phyloP scores from a whole-genome alignment of 768 basidiomycete species.

The Collybia sordida region DNA sequence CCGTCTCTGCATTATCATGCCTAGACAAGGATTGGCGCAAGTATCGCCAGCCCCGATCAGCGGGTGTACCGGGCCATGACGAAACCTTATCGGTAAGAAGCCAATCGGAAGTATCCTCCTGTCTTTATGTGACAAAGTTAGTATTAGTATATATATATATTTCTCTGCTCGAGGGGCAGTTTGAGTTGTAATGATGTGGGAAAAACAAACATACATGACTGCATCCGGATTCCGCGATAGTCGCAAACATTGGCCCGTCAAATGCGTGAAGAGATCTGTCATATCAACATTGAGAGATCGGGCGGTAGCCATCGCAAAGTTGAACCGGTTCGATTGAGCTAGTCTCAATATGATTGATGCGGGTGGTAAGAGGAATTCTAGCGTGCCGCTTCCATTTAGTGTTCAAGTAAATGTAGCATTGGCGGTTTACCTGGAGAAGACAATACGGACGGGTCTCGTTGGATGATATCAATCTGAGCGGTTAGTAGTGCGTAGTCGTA shows the following conservation, averaged over 20 bases:
- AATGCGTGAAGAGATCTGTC: conserved; percentile 76
- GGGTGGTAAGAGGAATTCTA: conserved; percentile 56
- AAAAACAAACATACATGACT: conserved; percentile 41
- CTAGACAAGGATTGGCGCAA: conserved; percentile 77
- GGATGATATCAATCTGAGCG: conserved; percentile 75
- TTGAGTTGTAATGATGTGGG: neutral
- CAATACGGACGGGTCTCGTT: conserved; percentile 60
- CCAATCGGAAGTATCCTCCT: conserved; percentile 78
- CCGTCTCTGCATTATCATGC: conserved; percentile 70
- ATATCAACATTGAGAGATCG: conserved; percentile 80
- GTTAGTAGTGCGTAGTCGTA: conserved; percentile 75
- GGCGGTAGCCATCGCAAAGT: conserved; percentile 75
- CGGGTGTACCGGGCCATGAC: conserved; percentile 80
- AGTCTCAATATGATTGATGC: conserved; percentile 73
- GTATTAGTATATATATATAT: too few relatives aligned
- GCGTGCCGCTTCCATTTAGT: neutral
- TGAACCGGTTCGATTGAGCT: conserved; percentile 77
- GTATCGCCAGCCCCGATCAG: conserved; percentile 86
- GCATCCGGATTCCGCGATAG: conserved; percentile 63
- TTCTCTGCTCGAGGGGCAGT: too few relatives aligned
- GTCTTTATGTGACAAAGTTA: conserved; percentile 53
- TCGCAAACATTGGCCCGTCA: conserved; percentile 79
- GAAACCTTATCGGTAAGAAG: conserved; percentile 76
- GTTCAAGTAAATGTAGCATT: conserved; percentile 1
- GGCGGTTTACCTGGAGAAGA: conserved; percentile 60